These are phyloP conservation scores for Phaeoacremonium minimum DNA, from an alignment of 2,329 filamentous ascomycete species.

Conservation along the genomic window DNA sequence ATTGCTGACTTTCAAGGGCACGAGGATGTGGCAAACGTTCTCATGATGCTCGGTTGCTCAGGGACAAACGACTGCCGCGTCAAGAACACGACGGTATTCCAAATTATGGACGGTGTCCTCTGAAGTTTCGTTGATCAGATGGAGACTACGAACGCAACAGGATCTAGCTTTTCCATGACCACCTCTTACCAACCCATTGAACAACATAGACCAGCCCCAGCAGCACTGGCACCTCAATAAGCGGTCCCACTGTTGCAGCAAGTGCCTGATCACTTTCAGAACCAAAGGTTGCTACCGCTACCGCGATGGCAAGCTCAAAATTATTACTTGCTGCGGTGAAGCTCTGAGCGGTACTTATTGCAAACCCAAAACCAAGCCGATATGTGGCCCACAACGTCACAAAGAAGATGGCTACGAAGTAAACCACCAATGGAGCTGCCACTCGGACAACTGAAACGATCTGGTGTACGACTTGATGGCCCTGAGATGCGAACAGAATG, in stretches of 20 bases:
- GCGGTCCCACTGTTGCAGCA: slow-evolving; percentile 76
- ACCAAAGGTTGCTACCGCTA: slow-evolving; percentile 78
- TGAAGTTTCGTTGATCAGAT: not conserved
- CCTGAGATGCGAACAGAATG: slow-evolving; percentile 80
- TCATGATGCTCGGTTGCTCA: not conserved
- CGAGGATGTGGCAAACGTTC: not conserved
- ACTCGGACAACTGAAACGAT: slow-evolving; percentile 80
- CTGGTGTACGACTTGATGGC: slow-evolving; percentile 71
- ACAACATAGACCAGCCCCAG: slow-evolving; percentile 73
- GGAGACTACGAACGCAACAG: not conserved
- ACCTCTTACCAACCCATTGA: slow-evolving; percentile 50
- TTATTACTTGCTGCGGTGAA: slow-evolving; percentile 92
- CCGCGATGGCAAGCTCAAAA: slow-evolving; percentile 87
- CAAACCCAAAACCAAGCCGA: slow-evolving; percentile 71
- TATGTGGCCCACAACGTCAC: slow-evolving; percentile 58
- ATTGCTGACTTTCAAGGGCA: not conserved
- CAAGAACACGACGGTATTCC: not conserved
- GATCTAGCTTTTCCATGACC: slow-evolving; percentile 40
- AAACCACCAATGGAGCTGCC: slow-evolving; percentile 74
- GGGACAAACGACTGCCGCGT: not conserved
- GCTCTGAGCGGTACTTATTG: slow-evolving; percentile 68
- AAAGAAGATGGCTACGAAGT: slow-evolving; percentile 74
- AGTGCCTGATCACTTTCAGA: slow-evolving; percentile 74
- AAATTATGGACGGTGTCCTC: not conserved
- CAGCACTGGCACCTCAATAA: slow-evolving; percentile 83